Percentiles rank a stretch among this genome's conserved stretches.
These are phyloP conservation scores for Trichophyton equinum DNA, from an alignment of 2,329 filamentous ascomycete species.

Conservation along the genomic window DNA sequence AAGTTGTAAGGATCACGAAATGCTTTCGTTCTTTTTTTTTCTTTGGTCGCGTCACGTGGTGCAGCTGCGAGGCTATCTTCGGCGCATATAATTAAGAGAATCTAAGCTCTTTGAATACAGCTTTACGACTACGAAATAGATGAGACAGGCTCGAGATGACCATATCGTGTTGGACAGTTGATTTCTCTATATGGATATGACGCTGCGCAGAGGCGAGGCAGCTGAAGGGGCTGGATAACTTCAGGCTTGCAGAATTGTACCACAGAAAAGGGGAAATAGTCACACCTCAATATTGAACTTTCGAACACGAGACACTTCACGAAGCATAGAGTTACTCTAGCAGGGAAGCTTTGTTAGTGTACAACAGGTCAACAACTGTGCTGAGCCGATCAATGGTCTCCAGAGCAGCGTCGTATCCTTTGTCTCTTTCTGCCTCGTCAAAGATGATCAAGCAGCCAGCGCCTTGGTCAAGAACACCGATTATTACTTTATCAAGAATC, in stretches of 20 bases:
- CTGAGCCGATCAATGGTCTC: conserved; percentile 94
- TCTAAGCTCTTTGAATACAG: background rate
- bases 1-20: background rate
- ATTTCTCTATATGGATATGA: conserved; percentile 1
- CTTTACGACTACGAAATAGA: background rate
- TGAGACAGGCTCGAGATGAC: background rate
- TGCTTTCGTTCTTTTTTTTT: background rate
- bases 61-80: background rate
- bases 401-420: conserved; percentile 86
- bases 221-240: background rate
- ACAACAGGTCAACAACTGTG: conserved; percentile 92
- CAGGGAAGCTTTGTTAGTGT: conserved; percentile 92
- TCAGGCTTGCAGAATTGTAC: background rate
- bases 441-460: conserved; percentile 96
- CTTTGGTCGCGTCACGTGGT: background rate
- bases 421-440: conserved; percentile 86
- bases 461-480: conserved; percentile 92
- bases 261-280: background rate
- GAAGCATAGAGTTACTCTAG: conserved; percentile 53
- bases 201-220: background rate
- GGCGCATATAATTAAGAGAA: background rate
- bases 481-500: conserved; percentile 98
- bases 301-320: conserved; percentile 4
- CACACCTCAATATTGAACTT: background rate
- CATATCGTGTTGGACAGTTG: background rate